A percentile compares a stretch with the other conserved stretches of the same genome.
Conservation (phyloP, 163 green algal species). For the Volvox carteri region DNA sequence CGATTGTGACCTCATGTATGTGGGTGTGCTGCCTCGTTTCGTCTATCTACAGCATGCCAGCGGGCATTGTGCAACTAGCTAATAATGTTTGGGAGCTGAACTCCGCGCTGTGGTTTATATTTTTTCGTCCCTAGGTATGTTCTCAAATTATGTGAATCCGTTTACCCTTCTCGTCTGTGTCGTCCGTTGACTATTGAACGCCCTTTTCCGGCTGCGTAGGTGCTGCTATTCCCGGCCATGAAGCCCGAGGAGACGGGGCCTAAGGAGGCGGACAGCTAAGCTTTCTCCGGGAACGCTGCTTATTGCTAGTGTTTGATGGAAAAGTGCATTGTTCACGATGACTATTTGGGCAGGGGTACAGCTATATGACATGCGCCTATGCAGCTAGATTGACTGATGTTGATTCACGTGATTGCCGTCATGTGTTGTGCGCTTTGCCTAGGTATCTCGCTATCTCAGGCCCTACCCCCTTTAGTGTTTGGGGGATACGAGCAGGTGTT, state of each 20-base stretch:
- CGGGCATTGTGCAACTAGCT: not conserved
- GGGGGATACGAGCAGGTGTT: not conserved
- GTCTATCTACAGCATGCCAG: not conserved
- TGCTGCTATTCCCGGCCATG: constrained; percentile 99
- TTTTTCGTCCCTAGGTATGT: no score
- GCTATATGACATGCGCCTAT: not conserved
- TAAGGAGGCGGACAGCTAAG: constrained; percentile 53
- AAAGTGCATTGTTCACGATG: not conserved
- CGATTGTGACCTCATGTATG: not conserved
- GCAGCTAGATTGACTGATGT: not conserved
- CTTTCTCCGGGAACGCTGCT: not conserved
- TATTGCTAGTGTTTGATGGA: not conserved
- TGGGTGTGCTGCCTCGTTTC: not conserved
- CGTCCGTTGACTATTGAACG: no score
- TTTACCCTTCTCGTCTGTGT: no score
- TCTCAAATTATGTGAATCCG: no score
- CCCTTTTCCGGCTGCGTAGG: constrained; percentile 67
- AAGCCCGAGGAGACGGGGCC: constrained; percentile 90
- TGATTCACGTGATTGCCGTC: not conserved
- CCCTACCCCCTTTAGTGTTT: not conserved
- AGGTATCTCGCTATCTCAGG: no score
- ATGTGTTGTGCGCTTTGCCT: not conserved
- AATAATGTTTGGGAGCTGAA: not conserved
- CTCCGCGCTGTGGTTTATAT: no score
- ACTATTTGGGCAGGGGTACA: not conserved